Evolutionary conservation across 1,284 basidiomycete genomes (phyloP).

Genomic region (Rhodotorula glutinis): DNA sequence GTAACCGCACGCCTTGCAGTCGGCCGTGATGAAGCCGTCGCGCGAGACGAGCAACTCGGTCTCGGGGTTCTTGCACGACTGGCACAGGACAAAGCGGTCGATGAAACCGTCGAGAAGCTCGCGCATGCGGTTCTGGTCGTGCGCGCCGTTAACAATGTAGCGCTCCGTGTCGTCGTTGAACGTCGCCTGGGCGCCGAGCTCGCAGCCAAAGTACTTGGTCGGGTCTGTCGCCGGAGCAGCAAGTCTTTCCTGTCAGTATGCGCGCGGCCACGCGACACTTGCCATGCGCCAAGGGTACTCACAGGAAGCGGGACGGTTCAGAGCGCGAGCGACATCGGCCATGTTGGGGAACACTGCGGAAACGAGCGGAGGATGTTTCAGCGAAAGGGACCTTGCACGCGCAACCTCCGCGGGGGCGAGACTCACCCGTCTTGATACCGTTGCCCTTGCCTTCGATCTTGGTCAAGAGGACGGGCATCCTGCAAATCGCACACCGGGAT

Average conservation of each 20-base stretch:
- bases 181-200: constrained; percentile 95
- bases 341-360: constrained; percentile 83
- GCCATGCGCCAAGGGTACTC: constrained; percentile 42
- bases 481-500: constrained; percentile 43
- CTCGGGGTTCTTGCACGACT: constrained; percentile 98
- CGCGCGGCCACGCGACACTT: no score
- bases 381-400: not conserved
- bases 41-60: constrained; percentile 92
- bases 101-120: constrained; percentile 97
- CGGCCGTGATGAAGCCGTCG: constrained; percentile 82
- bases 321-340: constrained; percentile 93
- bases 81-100: constrained; percentile 92
- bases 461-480: constrained; percentile 91
- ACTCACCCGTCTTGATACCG: constrained; percentile 82
- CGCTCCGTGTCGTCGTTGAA: constrained; percentile 95
- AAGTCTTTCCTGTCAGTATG: not conserved
- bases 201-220: constrained; percentile 98
- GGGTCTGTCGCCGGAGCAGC: constrained; percentile 59
- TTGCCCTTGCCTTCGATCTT: constrained; percentile 99
- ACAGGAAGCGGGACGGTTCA: constrained; percentile 86
- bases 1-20: constrained; percentile 98
- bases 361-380: not conserved
- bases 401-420: not conserved
- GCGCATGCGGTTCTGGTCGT: constrained; percentile 85
- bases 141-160: constrained; percentile 98